Base-by-base conservation (phyloP, 208 protist genomes). In the Histomonas meleagridis region DNA sequence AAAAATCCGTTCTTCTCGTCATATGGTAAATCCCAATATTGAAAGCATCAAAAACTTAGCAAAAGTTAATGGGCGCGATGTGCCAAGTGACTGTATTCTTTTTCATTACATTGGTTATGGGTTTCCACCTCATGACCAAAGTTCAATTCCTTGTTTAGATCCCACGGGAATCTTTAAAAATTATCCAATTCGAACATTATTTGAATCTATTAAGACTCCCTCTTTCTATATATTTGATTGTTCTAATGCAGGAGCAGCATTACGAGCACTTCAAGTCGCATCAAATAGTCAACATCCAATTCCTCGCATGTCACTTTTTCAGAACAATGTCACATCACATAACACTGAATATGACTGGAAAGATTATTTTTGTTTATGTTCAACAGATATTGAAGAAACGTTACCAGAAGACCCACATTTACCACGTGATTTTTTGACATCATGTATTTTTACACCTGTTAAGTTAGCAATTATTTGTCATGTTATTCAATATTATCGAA, bases 91-190 rank as follows among this genome's bases (percentile, higher is more conserved):
- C 32, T 18, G 46, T 7, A 86, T 86, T 38, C 28, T 86, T 35
- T 86, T 43, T 49, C 76, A 86, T 55, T 86, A 86, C 32, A 86
- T 86, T 26, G 76, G 76, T 12, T 86, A 51, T 49, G 76, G 76
- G 0, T 86, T 86, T 38, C 46, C 46, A 32, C n/a, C n/a, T n/a
- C n/a, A n/a, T n/a, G n/a, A n/a, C n/a, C n/a, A n/a, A n/a, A n/a
- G n/a, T n/a, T n/a, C n/a, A n/a, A n/a, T n/a, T n/a, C n/a, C n/a
- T n/a, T n/a, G n/a, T n/a, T n/a, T n/a, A n/a, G n/a, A n/a, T n/a
- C n/a, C n/a, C n/a, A n/a, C 7, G 65, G 16, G 65, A 72, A 40
- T 18, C 32, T 12, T 23, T 12, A 43, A 72, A 72, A 72, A 43
- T 18, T 10, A 86, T 55, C 18, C 76, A 86, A 26, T 43, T 38